A percentile compares a stretch with the other conserved stretches of the same genome.
These are phyloP conservation scores for Fusarium sororula DNA, from an alignment of 2,329 filamentous ascomycete genomes.

Conservation along the genomic window DNA sequence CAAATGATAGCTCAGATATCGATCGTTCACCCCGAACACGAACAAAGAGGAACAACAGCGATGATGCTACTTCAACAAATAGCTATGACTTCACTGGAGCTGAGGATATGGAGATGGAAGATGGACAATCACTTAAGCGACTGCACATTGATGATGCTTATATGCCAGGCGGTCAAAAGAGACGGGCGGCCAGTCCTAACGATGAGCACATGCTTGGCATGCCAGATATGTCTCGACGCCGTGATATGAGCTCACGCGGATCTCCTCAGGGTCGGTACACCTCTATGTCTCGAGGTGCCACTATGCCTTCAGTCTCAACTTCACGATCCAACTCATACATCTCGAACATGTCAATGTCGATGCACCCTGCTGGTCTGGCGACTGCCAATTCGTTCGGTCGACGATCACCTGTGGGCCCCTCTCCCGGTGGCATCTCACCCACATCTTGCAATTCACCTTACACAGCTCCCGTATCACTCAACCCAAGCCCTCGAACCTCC, in stretches of 20 bases:
- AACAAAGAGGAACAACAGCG: constrained; percentile 61
- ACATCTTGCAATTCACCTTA: constrained; percentile 61
- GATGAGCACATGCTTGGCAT: constrained; percentile 55
- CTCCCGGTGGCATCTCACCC: constrained; percentile 61
- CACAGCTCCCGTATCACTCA: constrained; percentile 57
- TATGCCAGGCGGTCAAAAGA: constrained; percentile 58
- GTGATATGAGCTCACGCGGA: constrained; percentile 58
- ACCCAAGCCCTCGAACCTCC: constrained; percentile 59
- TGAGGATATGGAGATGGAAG: constrained; percentile 62
- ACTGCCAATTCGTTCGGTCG: constrained; percentile 57
- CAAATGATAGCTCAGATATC: constrained; percentile 55
- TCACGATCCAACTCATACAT: constrained; percentile 60
- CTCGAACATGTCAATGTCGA: constrained; percentile 55
- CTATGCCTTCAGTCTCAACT: constrained; percentile 54
- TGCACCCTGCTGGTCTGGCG: constrained; percentile 50
- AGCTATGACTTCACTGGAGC: constrained; percentile 52
- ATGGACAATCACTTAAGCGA: constrained; percentile 60
- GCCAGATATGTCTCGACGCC: constrained; percentile 58
- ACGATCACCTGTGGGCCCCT: constrained; percentile 57
- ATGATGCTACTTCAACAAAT: constrained; percentile 58
- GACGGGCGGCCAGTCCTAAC: constrained; percentile 64
- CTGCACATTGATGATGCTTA: constrained; percentile 60
- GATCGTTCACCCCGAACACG: constrained; percentile 59
- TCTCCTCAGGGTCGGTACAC: constrained; percentile 63
- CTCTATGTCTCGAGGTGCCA: constrained; percentile 55